Evolutionary conservation across 2,329 filamentous ascomycete genomes (phyloP).

Genomic region (Cladophialophora chaetospira): DNA sequence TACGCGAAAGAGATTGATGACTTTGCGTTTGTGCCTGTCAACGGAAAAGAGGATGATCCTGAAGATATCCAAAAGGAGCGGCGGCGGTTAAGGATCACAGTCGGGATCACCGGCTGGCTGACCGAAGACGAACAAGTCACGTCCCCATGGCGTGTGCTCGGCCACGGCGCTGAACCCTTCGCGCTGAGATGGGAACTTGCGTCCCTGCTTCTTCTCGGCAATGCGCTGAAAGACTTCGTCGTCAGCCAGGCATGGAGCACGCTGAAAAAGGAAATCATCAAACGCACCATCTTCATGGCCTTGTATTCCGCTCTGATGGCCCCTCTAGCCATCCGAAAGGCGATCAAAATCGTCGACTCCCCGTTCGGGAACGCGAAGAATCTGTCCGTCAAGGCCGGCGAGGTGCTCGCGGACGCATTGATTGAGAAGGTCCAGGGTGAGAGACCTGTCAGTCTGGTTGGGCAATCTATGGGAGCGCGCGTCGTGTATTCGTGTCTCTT

Average conservation of each 20-base stretch:
- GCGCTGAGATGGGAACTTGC: conserved; percentile 74
- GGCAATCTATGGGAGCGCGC: conserved; percentile 71
- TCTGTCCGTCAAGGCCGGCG: conserved; percentile 70
- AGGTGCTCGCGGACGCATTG: conserved; percentile 71
- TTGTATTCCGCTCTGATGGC: conserved; percentile 52
- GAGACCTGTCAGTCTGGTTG: conserved; percentile 69
- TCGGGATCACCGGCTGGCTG: conserved; percentile 77
- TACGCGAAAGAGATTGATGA: conserved; percentile 77
- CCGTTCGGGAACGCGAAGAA: conserved; percentile 70
- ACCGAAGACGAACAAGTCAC: conserved; percentile 64
- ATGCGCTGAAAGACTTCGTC: conserved; percentile 69
- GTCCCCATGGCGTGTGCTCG: conserved; percentile 70
- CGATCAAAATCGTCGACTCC: conserved; percentile 68
- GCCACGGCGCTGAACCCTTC: conserved; percentile 67
- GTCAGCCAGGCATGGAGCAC: conserved; percentile 69
- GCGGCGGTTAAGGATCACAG: conserved; percentile 68
- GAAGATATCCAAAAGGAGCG: conserved; percentile 26
- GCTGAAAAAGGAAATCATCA: conserved; percentile 72
- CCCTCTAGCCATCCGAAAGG: conserved; percentile 61
- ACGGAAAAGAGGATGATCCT: conserved; percentile 34
- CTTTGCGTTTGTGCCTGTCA: conserved; percentile 72
- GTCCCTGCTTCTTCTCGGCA: conserved; percentile 69
- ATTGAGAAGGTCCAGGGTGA: conserved; percentile 75
- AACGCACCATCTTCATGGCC: conserved; percentile 63
- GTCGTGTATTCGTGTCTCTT: conserved; percentile 75